phyloP scores from a whole-genome alignment of 257 asterid species.

The Plantago major region DNA sequence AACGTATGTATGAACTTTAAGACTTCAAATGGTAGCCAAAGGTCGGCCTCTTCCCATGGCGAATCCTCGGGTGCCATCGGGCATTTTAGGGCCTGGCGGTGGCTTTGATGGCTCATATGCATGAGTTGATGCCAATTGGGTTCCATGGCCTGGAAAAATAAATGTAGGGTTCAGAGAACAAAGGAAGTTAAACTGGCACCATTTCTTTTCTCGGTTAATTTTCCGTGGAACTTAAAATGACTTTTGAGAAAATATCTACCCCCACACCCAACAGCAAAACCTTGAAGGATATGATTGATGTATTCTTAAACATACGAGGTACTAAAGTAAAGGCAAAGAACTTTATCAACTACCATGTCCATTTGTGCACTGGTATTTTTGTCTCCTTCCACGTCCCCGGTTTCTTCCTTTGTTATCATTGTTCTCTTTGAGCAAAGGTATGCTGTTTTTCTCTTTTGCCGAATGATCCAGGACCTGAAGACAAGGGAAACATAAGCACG shows the following conservation, averaged over 20 bases:
- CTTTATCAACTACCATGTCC: constrained; percentile 58
- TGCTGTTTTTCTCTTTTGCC: constrained; percentile 42
- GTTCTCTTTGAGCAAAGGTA: constrained; percentile 49
- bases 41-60: constrained; percentile 87
- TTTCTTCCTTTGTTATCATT: constrained; percentile 47
- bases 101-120: constrained; percentile 69
- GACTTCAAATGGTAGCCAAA: constrained; percentile 30
- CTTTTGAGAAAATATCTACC: too few relatives aligned
- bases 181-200: not conserved
- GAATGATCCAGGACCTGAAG: constrained; percentile 38
- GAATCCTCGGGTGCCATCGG: constrained; percentile 94
- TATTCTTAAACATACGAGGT: too few relatives aligned
- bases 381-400: constrained; percentile 81
- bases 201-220: too few relatives aligned
- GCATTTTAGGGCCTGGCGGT: constrained; percentile 99
- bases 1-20: constrained; percentile 16
- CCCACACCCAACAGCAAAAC: too few relatives aligned
- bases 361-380: constrained; percentile 45
- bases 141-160: constrained; percentile 51
- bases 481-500: not conserved
- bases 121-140: constrained; percentile 34
- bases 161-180: not conserved
- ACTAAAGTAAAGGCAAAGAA: not conserved
- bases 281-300: too few relatives aligned
- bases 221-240: too few relatives aligned